Base-by-base conservation (phyloP, 257 asterid genomes). In the Misopates orontium region DNA sequence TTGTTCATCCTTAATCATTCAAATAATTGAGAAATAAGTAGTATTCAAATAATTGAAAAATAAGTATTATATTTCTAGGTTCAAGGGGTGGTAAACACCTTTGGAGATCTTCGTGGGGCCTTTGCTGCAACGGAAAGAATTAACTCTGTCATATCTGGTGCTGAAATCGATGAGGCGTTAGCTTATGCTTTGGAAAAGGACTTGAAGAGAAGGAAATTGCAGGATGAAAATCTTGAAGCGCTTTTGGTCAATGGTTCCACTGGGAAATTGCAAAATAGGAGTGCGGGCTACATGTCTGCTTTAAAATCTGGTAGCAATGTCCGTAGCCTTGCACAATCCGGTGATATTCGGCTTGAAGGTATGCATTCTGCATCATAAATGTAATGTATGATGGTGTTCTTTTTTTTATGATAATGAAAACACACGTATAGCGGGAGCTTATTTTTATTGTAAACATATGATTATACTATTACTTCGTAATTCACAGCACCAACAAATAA, bases 31-130 rank as follows among this genome's bases (percentile, higher is more conserved):
- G 52, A 61, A 28, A 32, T 51, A 53, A 62, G 25, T 45, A 24
- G 41, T 21, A 6, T n/a, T 40, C 21, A 41, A 45, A 25, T 31
- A 56, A 53, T 42, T 18, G 19, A 22, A 44, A 61, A 28, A 32
- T 51, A 53, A 62, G 25, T 45, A 24, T 40, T 21, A n/a, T 58
- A 56, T 54, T 77, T 78, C 67, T 66, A 93, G 99, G 99, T 93
- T 80, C 99, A 93, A 90, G 99, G 96, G 42, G 82, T 84, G 56
- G 97, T 93, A 70, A 90, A 93, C 87, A 93, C 99, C 32, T 83
- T 90, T 73, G 99, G 96, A 67, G 99, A 90, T 82, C 96, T 93
- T 78, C 94, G 99, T 48, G 96, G 85, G 66, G 99, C 97, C 67
- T 85, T 93, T 23, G 97, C 99, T 67, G 96, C 99, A 67, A 72